A percentile compares a stretch with the other conserved stretches of the same genome.
Evolutionary conservation across 1,139 yeast species (phyloP).

Genomic region (Candida freyschussii): DNA sequence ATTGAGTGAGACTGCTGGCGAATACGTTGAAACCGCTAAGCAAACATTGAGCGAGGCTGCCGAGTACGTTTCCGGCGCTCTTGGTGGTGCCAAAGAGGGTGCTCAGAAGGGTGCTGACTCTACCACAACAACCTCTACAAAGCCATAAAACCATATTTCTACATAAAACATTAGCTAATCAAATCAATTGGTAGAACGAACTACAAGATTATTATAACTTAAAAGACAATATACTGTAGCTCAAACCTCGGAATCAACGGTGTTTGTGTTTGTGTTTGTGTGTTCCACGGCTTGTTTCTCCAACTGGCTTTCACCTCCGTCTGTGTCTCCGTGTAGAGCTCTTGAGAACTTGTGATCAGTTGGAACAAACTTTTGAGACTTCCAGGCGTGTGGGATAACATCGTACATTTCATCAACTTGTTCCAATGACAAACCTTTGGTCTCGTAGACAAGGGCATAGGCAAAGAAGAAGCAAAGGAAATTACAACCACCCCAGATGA

Average conservation of each 20-base stretch:
- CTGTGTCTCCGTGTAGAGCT: conserved; percentile 11
- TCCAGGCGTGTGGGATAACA: conserved; percentile 37
- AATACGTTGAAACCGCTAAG: conserved; percentile 61
- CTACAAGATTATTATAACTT: too few species aligned
- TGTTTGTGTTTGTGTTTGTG: too few species aligned
- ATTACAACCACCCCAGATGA: conserved; percentile 62
- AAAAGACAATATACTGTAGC: too few species aligned
- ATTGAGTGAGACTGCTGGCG: conserved; percentile 51
- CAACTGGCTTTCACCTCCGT: too few species aligned
- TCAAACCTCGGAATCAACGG: too few species aligned
- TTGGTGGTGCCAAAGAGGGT: conserved; percentile 59
- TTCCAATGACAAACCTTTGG: conserved; percentile 62
- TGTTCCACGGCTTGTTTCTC: too few species aligned
- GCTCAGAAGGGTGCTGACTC: conserved; percentile 42
- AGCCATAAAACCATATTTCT: too few species aligned
- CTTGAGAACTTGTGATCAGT: conserved; percentile 26
- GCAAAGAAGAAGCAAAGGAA: conserved; percentile 42
- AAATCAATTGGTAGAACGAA: too few species aligned
- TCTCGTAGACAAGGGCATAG: conserved; percentile 56
- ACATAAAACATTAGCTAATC: too few species aligned
- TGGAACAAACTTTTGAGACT: conserved; percentile 42
- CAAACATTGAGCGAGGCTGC: conserved; percentile 57
- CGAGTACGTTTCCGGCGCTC: conserved; percentile 51
- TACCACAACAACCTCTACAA: conserved; percentile 3
- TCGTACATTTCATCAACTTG: conserved; percentile 61